These are phyloP conservation scores for Trebouxia sp. DNA, from an alignment of 139 green algal species.

Conservation along the genomic window DNA sequence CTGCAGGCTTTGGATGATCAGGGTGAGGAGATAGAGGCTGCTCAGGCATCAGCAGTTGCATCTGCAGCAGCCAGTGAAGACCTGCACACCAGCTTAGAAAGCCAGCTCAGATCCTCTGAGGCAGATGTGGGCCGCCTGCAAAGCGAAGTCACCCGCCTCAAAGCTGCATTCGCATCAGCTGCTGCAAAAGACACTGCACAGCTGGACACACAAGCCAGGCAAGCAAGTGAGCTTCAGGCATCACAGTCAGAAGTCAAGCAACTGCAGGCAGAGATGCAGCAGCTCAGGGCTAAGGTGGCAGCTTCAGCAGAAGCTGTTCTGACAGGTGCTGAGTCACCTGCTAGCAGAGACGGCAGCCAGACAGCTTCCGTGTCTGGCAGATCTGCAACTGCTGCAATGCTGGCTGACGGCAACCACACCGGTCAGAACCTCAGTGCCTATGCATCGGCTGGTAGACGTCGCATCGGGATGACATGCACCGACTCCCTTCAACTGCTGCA, in stretches of 20 bases:
- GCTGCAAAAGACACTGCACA: background rate
- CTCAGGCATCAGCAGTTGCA: background rate
- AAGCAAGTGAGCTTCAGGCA: background rate
- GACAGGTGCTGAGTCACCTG: background rate
- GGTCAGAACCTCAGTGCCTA: no score
- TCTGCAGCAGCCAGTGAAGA: background rate
- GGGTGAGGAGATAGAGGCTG: conserved; percentile 19
- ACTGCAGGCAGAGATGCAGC: conserved; percentile 2
- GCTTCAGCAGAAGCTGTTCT: background rate
- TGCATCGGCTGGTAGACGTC: no score
- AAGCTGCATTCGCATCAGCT: background rate
- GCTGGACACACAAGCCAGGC: background rate
- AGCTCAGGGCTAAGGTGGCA: background rate
- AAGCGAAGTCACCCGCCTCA: background rate
- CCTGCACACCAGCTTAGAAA: background rate
- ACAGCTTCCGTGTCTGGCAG: background rate
- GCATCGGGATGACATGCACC: no score
- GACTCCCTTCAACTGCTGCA: no score
- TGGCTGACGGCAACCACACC: background rate
- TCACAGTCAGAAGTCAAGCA: background rate
- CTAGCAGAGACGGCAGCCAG: background rate
- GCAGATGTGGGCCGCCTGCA: conserved; percentile 16
- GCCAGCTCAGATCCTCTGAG: background rate
- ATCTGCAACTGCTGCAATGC: background rate
- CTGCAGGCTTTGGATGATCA: conserved; percentile 18